phyloP scores from a whole-genome alignment of 306 rosid species.

The Albizia julibrissin region DNA sequence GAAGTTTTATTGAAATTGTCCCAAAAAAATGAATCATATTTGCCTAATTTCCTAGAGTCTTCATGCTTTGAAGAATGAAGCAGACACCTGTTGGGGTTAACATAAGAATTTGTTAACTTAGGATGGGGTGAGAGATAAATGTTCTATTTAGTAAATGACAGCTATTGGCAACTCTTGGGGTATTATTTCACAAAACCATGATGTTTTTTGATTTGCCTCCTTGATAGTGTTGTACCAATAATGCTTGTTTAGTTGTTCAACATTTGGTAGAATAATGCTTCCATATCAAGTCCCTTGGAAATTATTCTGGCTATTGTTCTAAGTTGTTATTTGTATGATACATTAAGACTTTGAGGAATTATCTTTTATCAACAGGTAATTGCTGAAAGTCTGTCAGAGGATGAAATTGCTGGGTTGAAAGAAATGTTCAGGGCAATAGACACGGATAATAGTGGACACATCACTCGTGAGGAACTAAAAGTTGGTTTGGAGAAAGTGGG shows the following conservation, averaged over 20 bases:
- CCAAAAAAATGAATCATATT: slow-evolving; percentile 3
- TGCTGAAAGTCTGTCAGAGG: slow-evolving; percentile 89
- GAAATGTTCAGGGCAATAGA: slow-evolving; percentile 97
- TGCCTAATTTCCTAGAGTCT: slow-evolving; percentile 9
- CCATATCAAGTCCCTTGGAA: neutral
- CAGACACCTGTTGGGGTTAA: neutral
- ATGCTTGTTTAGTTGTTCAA: neutral
- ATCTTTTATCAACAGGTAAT: slow-evolving; percentile 67
- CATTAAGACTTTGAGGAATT: slow-evolving; percentile 38
- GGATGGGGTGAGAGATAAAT: neutral
- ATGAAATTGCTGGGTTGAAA: slow-evolving; percentile 91
- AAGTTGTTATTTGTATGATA: slow-evolving; percentile 10
- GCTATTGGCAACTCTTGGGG: neutral
- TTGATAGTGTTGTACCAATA: neutral
- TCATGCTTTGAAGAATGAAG: slow-evolving; percentile 13
- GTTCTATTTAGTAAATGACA: neutral
- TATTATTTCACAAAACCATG: neutral
- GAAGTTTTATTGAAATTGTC: neutral
- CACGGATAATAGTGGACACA: slow-evolving; percentile 84
- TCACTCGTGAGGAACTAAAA: slow-evolving; percentile 86
- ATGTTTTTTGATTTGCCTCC: neutral
- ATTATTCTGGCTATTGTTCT: neutral
- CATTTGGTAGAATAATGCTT: neutral
- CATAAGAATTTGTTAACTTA: neutral
- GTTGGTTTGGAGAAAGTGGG: slow-evolving; percentile 89